Base-by-base conservation (phyloP, 768 basidiomycete species). In the Auriscalpium microsporum region DNA sequence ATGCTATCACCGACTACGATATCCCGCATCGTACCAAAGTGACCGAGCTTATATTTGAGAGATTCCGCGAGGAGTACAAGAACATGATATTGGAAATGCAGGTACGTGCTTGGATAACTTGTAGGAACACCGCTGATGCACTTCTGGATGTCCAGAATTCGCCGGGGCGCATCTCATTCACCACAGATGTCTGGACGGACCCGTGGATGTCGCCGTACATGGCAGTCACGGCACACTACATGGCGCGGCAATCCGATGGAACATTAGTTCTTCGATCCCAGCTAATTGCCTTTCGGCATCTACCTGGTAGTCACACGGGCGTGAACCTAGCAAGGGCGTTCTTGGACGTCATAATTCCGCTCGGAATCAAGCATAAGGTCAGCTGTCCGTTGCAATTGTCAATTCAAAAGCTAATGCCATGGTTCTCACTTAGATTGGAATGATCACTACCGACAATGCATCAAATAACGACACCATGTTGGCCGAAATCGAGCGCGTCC, bases 191-290 rank as follows among this genome's bases (percentile, higher is more conserved):
- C 8, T 62, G 62, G 75, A 59, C 68, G 8, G 72, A 76, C 47
- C 56, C 60, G 5, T 71, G 73, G 45, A 60, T 69, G 9, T 33
- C 45, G 0, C 66, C 74, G 10, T 76, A 64, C 59, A 75, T 76
- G 72, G 76, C 72, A 10, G 66, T 75, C 0, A 77, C 74, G 3
- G 72, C 68, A 1, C 75, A 76, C 52, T 78, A 71, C 72, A 68
- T 75, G 37, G 51, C 45, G 8, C 3, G 19, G 4, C 45, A 54
- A 19, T 21, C 37, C 17, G 16, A 55, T 19, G 28, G 40, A 16
- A 45, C 73, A 10, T 57, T 63, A 1, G 49, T 17, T 3, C 57
- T 73, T 2, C 62, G 67, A 7, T 61, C 71, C 4, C 69, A 69
- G 19, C 61, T 76, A 0, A 67, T 73, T 52, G 72, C 69, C 0